Conservation (phyloP, 1,284 basidiomycete genomes). For the Melanopsichium pennsylvanicum region DNA sequence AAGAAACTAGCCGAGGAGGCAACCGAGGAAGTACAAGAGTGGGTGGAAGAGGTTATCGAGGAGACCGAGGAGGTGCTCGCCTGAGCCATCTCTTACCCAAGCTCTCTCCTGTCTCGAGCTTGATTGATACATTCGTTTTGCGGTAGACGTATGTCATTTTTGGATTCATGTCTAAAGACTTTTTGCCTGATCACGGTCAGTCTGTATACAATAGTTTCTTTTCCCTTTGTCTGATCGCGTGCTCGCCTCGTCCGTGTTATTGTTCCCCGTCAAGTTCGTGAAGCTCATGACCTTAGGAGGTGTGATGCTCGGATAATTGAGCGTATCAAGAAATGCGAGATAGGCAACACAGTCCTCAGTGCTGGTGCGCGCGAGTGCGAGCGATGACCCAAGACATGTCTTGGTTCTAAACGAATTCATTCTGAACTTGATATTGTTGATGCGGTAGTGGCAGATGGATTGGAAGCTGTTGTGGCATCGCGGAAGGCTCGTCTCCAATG, state of each 20-base stretch:
- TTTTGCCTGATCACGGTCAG: background rate
- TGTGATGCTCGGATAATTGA: too few species aligned
- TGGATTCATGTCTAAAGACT: background rate
- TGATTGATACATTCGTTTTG: background rate
- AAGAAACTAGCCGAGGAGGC: conserved; percentile 59
- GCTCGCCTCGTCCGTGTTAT: too few species aligned
- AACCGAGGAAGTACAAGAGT: conserved; percentile 65
- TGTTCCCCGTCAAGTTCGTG: too few species aligned
- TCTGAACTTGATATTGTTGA: conserved; percentile 11
- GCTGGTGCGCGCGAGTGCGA: too few species aligned
- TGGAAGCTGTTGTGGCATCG: conserved; percentile 4
- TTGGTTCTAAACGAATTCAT: too few species aligned
- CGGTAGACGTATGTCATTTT: background rate
- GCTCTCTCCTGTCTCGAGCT: background rate
- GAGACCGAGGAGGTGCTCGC: conserved; percentile 63
- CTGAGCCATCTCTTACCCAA: too few species aligned
- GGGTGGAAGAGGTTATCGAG: conserved; percentile 66
- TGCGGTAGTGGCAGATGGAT: background rate
- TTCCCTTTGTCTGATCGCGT: background rate
- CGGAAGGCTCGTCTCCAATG: conserved; percentile 34
- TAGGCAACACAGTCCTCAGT: too few species aligned
- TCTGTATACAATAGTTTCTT: conserved; percentile 10
- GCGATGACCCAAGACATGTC: too few species aligned
- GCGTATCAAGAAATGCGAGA: too few species aligned
- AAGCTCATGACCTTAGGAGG: too few species aligned